Conservation (phyloP, 140 eudicot species). For the Bidens hawaiensis region DNA sequence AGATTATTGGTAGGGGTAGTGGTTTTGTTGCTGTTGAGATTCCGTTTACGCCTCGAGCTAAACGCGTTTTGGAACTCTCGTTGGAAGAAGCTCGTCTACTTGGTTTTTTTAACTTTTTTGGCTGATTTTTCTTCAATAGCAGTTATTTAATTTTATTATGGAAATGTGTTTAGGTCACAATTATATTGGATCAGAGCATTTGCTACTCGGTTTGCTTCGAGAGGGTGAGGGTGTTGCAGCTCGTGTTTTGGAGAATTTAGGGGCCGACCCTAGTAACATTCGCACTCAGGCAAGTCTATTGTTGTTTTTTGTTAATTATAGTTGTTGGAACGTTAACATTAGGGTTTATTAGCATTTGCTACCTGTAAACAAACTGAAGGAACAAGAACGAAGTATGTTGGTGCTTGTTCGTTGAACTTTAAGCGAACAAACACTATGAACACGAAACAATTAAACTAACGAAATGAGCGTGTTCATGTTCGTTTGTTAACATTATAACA, state of each 20-base stretch:
- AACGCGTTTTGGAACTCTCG: conserved; percentile 91
- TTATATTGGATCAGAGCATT: conserved; percentile 94
- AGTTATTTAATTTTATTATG: background rate
- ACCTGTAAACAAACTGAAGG: too few relatives aligned
- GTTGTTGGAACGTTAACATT: too few relatives aligned
- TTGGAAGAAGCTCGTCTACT: conserved; percentile 96
- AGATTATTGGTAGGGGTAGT: conserved; percentile 92
- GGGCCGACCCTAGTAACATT: conserved; percentile 87
- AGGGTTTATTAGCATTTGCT: too few relatives aligned
- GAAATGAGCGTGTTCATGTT: too few relatives aligned
- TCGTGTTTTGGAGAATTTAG: conserved; percentile 83
- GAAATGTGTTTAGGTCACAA: conserved; percentile 63
- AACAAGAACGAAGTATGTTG: too few relatives aligned
- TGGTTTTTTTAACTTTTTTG: conserved; percentile 30
- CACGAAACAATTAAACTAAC: too few relatives aligned
- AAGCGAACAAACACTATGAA: too few relatives aligned
- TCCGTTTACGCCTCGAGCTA: conserved; percentile 94
- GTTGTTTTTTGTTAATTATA: too few relatives aligned
- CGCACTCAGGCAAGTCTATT: conserved; percentile 62
- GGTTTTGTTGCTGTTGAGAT: conserved; percentile 96
- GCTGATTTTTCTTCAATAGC: background rate
- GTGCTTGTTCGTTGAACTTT: too few relatives aligned
- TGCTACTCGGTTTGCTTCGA: conserved; percentile 89
- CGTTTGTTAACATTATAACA: too few relatives aligned
- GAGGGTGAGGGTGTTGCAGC: conserved; percentile 99